phyloP scores from a whole-genome alignment of 2,329 filamentous ascomycete species.

The Alternaria rosae region DNA sequence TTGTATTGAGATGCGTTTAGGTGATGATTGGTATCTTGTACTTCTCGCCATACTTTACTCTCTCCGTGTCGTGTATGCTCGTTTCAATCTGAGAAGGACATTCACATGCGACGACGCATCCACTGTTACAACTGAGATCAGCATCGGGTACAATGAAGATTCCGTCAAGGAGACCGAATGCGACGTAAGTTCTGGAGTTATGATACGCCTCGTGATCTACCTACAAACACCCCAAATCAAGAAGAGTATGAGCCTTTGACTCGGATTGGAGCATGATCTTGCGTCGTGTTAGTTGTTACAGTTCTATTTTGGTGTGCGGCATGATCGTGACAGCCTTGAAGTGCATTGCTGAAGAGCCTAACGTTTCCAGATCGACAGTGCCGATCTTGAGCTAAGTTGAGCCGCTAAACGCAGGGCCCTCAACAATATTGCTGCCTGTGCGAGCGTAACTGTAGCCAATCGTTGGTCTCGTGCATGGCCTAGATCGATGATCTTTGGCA shows the following conservation, averaged over 20 bases:
- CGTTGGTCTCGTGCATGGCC: not conserved
- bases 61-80: not conserved
- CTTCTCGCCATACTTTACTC: not conserved
- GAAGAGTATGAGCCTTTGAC: not conserved
- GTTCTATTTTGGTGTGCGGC: not conserved
- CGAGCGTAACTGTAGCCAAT: not conserved
- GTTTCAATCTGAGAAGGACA: not conserved
- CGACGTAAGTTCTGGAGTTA: not conserved
- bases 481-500: not conserved
- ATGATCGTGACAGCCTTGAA: not conserved
- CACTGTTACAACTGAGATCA: not conserved
- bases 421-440: not conserved
- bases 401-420: not conserved
- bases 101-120: not conserved
- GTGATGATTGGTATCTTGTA: not conserved
- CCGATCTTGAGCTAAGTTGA: not conserved
- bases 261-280: not conserved
- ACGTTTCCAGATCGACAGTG: not conserved
- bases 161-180: not conserved
- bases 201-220: not conserved
- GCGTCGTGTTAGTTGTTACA: not conserved
- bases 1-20: not conserved
- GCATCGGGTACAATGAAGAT: not conserved
- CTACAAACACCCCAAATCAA: not conserved
- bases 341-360: not conserved